Conservation (phyloP, 192 early-diverging fungal species). For the Backusella westeae region DNA sequence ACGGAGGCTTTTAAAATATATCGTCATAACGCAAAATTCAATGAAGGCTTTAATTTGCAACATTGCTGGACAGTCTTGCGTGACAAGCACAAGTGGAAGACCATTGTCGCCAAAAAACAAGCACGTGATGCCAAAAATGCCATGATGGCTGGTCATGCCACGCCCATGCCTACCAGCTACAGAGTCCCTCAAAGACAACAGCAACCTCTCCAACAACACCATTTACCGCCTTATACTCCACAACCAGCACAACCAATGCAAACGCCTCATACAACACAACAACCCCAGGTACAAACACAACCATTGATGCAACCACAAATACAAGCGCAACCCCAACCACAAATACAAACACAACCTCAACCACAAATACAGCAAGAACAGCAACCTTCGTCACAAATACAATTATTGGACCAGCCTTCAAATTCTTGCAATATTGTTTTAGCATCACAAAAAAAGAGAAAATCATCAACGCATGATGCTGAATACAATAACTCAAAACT, state of each 20-base stretch:
- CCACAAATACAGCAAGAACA: too few species aligned
- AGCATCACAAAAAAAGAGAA: background rate
- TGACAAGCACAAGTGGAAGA: background rate
- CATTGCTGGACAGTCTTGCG: background rate
- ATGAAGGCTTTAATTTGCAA: background rate
- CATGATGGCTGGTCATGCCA: background rate
- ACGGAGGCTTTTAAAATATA: background rate
- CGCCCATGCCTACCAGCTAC: background rate
- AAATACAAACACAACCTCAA: too few species aligned
- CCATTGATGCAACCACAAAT: background rate
- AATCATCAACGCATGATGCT: background rate
- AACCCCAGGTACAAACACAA: background rate
- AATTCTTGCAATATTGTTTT: background rate
- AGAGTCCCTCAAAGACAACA: background rate
- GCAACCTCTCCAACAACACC: background rate
- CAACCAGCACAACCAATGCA: background rate
- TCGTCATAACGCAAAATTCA: background rate
- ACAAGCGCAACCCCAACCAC: background rate
- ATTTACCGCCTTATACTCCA: background rate
- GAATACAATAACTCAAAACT: background rate
- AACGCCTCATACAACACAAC: background rate
- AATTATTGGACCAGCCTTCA: background rate
- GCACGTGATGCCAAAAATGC: background rate
- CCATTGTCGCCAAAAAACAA: background rate
- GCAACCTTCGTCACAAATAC: too few species aligned